phyloP scores from a whole-genome alignment of 495 filamentous ascomycete species.

The Bacidia gigantensis region DNA sequence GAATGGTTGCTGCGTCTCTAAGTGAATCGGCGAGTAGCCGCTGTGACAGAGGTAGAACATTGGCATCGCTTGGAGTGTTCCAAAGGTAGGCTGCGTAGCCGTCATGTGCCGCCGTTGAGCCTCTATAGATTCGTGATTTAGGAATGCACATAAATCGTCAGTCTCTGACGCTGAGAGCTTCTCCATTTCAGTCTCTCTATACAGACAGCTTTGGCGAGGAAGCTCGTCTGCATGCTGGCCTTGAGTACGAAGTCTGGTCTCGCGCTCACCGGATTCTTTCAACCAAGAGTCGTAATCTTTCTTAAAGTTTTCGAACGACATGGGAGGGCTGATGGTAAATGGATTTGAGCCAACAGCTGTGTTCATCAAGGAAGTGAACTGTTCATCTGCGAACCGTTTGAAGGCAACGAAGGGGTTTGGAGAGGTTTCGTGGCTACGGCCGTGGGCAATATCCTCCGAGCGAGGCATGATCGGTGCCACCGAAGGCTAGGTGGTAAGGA shows the following conservation, averaged over 20 bases:
- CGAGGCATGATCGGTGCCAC: no score
- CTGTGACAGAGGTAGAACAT: conserved; percentile 30
- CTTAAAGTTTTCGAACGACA: conserved; percentile 4
- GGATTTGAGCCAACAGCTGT: conserved; percentile 37
- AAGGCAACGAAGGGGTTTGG: conserved; percentile 47
- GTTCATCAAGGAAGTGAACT: conserved; percentile 41
- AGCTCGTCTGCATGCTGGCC: neutral
- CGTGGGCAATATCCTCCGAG: no score
- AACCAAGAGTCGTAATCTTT: conserved; percentile 8
- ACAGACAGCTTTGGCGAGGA: neutral
- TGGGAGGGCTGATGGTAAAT: conserved; percentile 20
- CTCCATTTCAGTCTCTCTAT: neutral
- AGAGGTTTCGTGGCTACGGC: no score
- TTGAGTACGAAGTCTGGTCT: neutral
- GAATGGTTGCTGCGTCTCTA: conserved; percentile 29
- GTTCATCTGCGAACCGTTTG: conserved; percentile 45
- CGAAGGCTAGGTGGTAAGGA: no score
- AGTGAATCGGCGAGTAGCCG: conserved; percentile 38
- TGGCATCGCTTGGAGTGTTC: conserved; percentile 17
- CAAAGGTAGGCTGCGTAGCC: neutral
- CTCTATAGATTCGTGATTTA: neutral
- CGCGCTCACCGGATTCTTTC: conserved; percentile 1
- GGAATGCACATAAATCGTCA: neutral
- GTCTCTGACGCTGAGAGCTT: neutral
- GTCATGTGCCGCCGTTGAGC: neutral